Percentiles rank a stretch among this genome's conserved stretches.
phyloP scores from a whole-genome alignment of 352 stramenopile species.

The Globisporangium rhizosaccharum region DNA sequence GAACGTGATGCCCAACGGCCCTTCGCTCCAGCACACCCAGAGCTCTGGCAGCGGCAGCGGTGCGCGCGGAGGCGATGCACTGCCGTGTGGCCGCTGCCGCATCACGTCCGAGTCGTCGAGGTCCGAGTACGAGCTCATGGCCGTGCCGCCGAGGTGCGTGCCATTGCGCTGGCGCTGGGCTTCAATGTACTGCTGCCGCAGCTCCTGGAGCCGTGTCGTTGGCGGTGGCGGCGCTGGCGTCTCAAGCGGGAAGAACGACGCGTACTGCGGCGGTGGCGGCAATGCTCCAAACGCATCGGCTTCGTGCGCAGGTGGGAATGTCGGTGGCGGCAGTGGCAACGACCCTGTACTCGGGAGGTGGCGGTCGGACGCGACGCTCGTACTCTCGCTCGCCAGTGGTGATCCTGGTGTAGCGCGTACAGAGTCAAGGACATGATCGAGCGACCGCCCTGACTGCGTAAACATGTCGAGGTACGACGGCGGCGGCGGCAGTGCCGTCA shows the following conservation, averaged over 20 bases:
- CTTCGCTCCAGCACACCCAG: constrained; percentile 68
- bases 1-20: constrained; percentile 74
- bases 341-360: background rate
- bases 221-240: background rate
- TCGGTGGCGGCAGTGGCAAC: constrained; percentile 5
- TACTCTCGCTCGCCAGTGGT: constrained; percentile 10
- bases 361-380: constrained; percentile 16
- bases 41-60: constrained; percentile 44
- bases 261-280: constrained; percentile 21
- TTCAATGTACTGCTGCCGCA: constrained; percentile 70
- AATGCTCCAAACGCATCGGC: constrained; percentile 10
- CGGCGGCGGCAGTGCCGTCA: constrained; percentile 24
- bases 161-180: constrained; percentile 54
- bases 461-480: constrained; percentile 38
- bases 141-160: constrained; percentile 18
- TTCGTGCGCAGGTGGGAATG: background rate
- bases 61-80: background rate
- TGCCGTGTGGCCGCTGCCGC: constrained; percentile 17
- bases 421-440: constrained; percentile 1
- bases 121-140: constrained; percentile 61
- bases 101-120: constrained; percentile 65
- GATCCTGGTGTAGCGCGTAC: constrained; percentile 8
- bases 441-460: constrained; percentile 21
- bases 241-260: constrained; percentile 5
- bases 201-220: constrained; percentile 34